Evolutionary conservation across 2,329 filamentous ascomycete species (phyloP), one percentile per base, ranked within the genome.

Genomic region (Xylogone sp.): DNA sequence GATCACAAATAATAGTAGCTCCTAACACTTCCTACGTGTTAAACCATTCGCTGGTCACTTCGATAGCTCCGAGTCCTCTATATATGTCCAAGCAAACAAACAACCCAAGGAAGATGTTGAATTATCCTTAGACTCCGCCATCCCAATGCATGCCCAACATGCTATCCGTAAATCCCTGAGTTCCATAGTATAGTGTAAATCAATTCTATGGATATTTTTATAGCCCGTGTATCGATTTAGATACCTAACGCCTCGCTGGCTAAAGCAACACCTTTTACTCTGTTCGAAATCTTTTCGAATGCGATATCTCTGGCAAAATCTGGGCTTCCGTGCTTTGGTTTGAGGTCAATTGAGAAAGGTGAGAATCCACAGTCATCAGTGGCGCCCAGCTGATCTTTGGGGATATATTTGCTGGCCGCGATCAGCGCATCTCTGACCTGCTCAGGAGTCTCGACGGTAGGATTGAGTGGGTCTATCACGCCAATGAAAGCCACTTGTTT

Each of bases 301-400:
- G 64, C 64, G n/a, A 66, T 45, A 20, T 63, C 60, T 45, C 63
- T 59, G 21, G 64, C 64, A 22, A 59, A 57, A 49, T 66, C 61
- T 3, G 64, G 62, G 18, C 59, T 59, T n/a, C 62, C 62, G 53
- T 65, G 62, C 46, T 58, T 56, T 2, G 64, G 64, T 52, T 66
- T 66, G 24, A 61, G 54, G 51, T 66, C 64, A 42, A 62, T 59
- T 45, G 59, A 61, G 31, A 66, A 66, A 12, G 64, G 64, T 43
- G 58, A 58, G 45, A 66, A 66, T 8, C 64, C 64, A 43, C 64
- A 66, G 54, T 66, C 63, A 48, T 66, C 64, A 16, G 64, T 66
- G 34, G 62, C 62, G 19, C 64, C 64, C 8, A 66, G 51, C 29
- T 63, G 62, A 49, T 66, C 61, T 8, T 53, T 57, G 7, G 59